Evolutionary conservation across 306 rosid genomes (phyloP), one percentile per base, ranked within the genome.

Genomic region (Malus domestica): DNA sequence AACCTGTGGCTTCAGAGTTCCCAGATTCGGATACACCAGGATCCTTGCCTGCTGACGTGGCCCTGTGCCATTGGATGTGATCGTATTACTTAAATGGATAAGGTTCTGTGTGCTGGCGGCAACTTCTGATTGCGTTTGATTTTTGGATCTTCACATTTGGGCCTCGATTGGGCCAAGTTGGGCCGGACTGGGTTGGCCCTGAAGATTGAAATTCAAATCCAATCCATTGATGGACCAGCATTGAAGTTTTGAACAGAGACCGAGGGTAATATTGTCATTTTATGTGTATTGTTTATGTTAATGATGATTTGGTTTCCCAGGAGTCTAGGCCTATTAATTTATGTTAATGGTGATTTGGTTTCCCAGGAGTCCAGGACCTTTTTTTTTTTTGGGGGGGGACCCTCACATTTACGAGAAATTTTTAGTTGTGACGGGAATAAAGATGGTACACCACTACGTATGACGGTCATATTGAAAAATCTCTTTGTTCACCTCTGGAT

Each of bases 1-100:
- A 80, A 84, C 75, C 80, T 88, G 97, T 89, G 97, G 97, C 86
- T 83, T 85, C 87, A 72, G 86, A 80, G 69, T 5, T 72, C 46
- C 61, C 61, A 74, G 79, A 57, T 67, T 79, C 55, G 90, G 98
- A 94, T 94, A 81, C 81, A 60, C 83, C 55, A 60, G 58, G 92
- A 89, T 92, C 49, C 81, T 83, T 78, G 0, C 38, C 4, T 27
- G 88, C 91, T 70, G 69, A 90, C 72, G 88, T 92, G 99, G 96
- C 97, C 61, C 13, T 65, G 52, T 76, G 9, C 72, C 35, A 92
- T 89, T 95, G 88, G 97, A 55, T 22, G n/a, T 55, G 33, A 32
- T 70, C 42, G 10, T 38, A 38, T 38, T 38, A 6, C 42, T 38
- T 3, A 64, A 73, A 19, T 80, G 90, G 96, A 90, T 90, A 90